Evolutionary conservation across 2,329 filamentous ascomycete genomes (phyloP).

Genomic region (Ophiostoma sp.): DNA sequence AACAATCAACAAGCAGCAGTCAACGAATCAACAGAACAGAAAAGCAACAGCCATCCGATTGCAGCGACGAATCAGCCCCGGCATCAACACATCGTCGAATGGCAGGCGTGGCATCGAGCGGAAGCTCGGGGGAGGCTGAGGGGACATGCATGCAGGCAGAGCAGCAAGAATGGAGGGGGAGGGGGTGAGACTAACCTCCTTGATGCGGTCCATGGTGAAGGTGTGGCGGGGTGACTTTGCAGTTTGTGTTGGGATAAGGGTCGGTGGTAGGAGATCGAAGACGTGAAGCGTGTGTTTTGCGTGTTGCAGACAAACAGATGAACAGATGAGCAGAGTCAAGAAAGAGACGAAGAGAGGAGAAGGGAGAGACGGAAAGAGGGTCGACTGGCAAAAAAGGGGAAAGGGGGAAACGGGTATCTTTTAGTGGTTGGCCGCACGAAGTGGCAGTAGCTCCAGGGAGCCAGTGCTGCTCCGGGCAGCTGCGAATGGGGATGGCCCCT

Average conservation of each 20-base stretch:
- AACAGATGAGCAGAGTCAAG: neutral
- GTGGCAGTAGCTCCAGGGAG: neutral
- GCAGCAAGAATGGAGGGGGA: conserved; percentile 6
- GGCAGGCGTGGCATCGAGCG: neutral
- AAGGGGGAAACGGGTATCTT: conserved; percentile 17
- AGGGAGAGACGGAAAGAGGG: conserved; percentile 15
- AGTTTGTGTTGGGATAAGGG: neutral
- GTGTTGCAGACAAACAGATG: neutral
- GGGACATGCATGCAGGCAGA: conserved; percentile 15
- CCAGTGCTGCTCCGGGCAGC: conserved; percentile 7
- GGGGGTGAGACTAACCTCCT: conserved; percentile 61
- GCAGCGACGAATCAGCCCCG: too few species aligned
- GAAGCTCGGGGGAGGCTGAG: neutral
- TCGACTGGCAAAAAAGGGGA: conserved; percentile 13
- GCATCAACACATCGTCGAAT: neutral
- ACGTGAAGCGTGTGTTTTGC: conserved; percentile 1
- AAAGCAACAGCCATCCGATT: too few species aligned
- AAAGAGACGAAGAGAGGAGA: neutral
- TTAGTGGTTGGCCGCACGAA: conserved; percentile 8
- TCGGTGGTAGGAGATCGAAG: conserved; percentile 12
- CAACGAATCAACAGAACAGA: too few species aligned
- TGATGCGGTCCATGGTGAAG: conserved; percentile 75
- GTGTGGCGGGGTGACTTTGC: conserved; percentile 2
- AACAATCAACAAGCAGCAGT: too few species aligned
- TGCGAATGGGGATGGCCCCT: conserved; percentile 14